Percentiles rank a stretch among this genome's conserved stretches.
phyloP scores from a whole-genome alignment of 371 early-diverging fungal species.

The Lichtheimia hyalospora region DNA sequence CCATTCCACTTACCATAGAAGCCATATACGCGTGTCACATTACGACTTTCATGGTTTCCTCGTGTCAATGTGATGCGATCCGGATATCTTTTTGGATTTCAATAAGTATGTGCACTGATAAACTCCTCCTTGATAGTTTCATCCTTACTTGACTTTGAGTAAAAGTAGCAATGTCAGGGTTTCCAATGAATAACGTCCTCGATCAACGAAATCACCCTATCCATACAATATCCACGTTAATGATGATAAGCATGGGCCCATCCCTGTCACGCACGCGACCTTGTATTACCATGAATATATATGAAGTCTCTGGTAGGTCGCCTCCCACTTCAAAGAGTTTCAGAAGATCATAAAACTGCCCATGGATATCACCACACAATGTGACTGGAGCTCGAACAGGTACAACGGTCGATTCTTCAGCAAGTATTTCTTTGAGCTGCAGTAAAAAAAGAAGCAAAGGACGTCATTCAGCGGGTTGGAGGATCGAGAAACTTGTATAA shows the following conservation, averaged over 20 bases:
- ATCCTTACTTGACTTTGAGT: slow-evolving; percentile 83
- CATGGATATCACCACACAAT: slow-evolving; percentile 98
- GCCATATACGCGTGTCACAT: slow-evolving; percentile 99
- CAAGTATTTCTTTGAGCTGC: slow-evolving; percentile 88
- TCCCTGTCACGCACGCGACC: neutral
- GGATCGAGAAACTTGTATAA: too few relatives aligned
- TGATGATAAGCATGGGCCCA: neutral
- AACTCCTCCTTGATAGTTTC: neutral
- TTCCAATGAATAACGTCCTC: slow-evolving; percentile 98
- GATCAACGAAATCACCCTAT: slow-evolving; percentile 99
- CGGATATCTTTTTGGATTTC: slow-evolving; percentile 69
- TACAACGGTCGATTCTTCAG: slow-evolving; percentile 96
- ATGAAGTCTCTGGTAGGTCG: slow-evolving; percentile 93
- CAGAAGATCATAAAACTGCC: slow-evolving; percentile 98
- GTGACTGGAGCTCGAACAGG: slow-evolving; percentile 96
- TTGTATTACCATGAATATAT: slow-evolving; percentile 88
- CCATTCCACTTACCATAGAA: slow-evolving; percentile 78
- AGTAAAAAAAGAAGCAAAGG: slow-evolving; percentile 1
- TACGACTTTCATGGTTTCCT: slow-evolving; percentile 98
- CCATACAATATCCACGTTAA: neutral
- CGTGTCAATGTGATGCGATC: slow-evolving; percentile 96
- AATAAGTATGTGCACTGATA: neutral
- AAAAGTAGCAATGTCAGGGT: slow-evolving; percentile 93
- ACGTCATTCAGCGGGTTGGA: too few relatives aligned
- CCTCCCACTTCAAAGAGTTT: slow-evolving; percentile 99